A percentile compares a stretch with the other conserved stretches of the same genome.
Evolutionary conservation across 768 basidiomycete species (phyloP).

Genomic region (Tylopilus balloui): DNA sequence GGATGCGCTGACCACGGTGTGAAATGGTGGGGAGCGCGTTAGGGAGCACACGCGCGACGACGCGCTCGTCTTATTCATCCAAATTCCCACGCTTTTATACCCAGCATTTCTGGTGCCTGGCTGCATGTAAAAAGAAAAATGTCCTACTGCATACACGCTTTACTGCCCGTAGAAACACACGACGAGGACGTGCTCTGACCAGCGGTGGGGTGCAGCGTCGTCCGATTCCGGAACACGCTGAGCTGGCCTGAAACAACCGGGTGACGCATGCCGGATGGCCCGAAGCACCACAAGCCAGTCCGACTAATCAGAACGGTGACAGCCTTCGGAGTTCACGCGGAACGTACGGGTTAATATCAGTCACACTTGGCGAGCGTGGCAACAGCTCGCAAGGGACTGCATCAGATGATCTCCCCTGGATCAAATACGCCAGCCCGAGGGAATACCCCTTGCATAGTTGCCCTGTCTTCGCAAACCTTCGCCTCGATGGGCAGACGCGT

Average conservation of each 20-base stretch:
- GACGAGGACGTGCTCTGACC: conserved; percentile 10
- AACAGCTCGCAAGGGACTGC: conserved; percentile 9
- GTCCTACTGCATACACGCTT: conserved; percentile 11
- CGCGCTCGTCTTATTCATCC: conserved; percentile 37
- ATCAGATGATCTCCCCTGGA: conserved; percentile 19
- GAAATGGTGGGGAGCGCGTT: conserved; percentile 37
- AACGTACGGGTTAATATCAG: conserved; percentile 17
- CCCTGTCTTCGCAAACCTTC: conserved; percentile 3
- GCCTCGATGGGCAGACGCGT: conserved; percentile 7
- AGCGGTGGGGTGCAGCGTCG: conserved; percentile 1
- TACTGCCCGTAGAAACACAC: conserved; percentile 12
- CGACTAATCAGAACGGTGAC: conserved; percentile 24
- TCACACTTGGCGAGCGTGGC: conserved; percentile 11
- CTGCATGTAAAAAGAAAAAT: conserved; percentile 16
- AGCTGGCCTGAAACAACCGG: conserved; percentile 15
- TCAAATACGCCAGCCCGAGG: conserved; percentile 24
- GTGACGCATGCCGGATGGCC: conserved; percentile 1
- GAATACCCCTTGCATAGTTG: conserved; percentile 1
- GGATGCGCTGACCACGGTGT: conserved; percentile 36
- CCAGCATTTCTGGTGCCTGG: conserved; percentile 21
- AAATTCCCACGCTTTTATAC: conserved; percentile 30
- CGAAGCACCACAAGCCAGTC: conserved; percentile 22
- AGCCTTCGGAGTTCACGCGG: conserved; percentile 25
- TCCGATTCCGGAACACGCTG: neutral
- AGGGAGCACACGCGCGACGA: conserved; percentile 36